phyloP scores from a whole-genome alignment of 2,329 filamentous ascomycete species.

The Biscogniauxia marginata region DNA sequence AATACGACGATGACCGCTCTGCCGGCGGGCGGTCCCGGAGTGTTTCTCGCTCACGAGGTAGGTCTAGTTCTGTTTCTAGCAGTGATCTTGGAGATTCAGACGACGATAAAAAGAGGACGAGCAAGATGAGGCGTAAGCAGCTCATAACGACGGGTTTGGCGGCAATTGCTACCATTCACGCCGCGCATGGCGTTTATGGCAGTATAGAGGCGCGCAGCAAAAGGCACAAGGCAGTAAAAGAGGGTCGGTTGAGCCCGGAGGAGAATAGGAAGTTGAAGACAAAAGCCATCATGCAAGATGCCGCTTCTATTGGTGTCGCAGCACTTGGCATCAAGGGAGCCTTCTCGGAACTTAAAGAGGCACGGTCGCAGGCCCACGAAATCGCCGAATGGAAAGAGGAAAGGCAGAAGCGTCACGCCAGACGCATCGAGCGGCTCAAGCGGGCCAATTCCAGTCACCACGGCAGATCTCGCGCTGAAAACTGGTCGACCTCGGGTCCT shows the following conservation, averaged over 20 bases:
- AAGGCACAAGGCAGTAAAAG: slow-evolving; percentile 52
- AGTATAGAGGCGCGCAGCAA: slow-evolving; percentile 57
- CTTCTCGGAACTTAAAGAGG: slow-evolving; percentile 55
- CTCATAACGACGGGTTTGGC: slow-evolving; percentile 56
- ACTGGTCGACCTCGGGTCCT: slow-evolving; percentile 43
- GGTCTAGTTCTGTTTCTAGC: slow-evolving; percentile 49
- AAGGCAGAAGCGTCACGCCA: slow-evolving; percentile 49
- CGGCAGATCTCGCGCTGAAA: slow-evolving; percentile 43
- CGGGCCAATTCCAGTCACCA: slow-evolving; percentile 28
- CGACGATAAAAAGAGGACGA: slow-evolving; percentile 52
- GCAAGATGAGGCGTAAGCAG: slow-evolving; percentile 63
- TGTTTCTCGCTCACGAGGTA: slow-evolving; percentile 40
- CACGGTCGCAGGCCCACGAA: slow-evolving; percentile 48
- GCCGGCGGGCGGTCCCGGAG: slow-evolving; percentile 37
- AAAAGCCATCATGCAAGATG: slow-evolving; percentile 56
- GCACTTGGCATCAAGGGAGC: slow-evolving; percentile 58
- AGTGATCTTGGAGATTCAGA: slow-evolving; percentile 58
- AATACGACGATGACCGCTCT: slow-evolving; percentile 48
- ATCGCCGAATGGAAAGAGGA: slow-evolving; percentile 49
- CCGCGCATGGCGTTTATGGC: slow-evolving; percentile 57
- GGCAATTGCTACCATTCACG: slow-evolving; percentile 59
- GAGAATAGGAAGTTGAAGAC: slow-evolving; percentile 58
- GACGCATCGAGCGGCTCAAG: slow-evolving; percentile 40
- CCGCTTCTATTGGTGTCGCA: slow-evolving; percentile 57
- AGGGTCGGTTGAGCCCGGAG: slow-evolving; percentile 49